Evolutionary conservation across 2,329 filamentous ascomycete species (phyloP).

Genomic region (Microdochium trichocladiopsis): DNA sequence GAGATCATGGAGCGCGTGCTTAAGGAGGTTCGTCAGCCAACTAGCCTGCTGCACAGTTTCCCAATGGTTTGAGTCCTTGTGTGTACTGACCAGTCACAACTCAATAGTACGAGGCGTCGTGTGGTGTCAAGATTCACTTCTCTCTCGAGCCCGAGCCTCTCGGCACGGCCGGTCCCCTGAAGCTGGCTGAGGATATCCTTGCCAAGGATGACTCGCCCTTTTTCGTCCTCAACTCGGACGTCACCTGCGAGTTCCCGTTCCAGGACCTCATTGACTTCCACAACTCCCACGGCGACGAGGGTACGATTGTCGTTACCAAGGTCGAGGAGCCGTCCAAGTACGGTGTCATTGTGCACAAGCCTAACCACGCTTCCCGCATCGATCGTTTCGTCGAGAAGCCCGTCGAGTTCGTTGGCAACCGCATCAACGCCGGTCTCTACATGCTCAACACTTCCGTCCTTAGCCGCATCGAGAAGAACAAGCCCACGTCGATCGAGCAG

Average conservation of each 20-base stretch:
- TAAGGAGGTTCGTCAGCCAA: constrained; percentile 60
- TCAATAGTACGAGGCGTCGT: constrained; percentile 75
- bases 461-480: constrained; percentile 78
- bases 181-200: constrained; percentile 87
- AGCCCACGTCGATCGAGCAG: constrained; percentile 96
- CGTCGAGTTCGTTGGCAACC: constrained; percentile 96
- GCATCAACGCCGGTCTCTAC: constrained; percentile 98
- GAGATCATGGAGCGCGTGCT: constrained; percentile 95
- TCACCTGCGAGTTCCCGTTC: constrained; percentile 98
- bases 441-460: constrained; percentile 92
- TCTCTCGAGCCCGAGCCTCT: constrained; percentile 94
- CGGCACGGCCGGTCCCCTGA: constrained; percentile 89
- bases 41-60: constrained; percentile 7
- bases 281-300: constrained; percentile 87
- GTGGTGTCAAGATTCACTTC: constrained; percentile 93
- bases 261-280: constrained; percentile 85
- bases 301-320: constrained; percentile 97
- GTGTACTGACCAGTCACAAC: constrained; percentile 1
- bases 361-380: constrained; percentile 81
- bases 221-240: constrained; percentile 97
- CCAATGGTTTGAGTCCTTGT: constrained; percentile 1
- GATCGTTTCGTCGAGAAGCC: constrained; percentile 99
- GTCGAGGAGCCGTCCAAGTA: constrained; percentile 99
- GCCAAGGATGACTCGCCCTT: constrained; percentile 92
- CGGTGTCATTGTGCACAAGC: constrained; percentile 96